Base-by-base conservation (phyloP, 345 rosid species). In the Raphanus sativus region DNA sequence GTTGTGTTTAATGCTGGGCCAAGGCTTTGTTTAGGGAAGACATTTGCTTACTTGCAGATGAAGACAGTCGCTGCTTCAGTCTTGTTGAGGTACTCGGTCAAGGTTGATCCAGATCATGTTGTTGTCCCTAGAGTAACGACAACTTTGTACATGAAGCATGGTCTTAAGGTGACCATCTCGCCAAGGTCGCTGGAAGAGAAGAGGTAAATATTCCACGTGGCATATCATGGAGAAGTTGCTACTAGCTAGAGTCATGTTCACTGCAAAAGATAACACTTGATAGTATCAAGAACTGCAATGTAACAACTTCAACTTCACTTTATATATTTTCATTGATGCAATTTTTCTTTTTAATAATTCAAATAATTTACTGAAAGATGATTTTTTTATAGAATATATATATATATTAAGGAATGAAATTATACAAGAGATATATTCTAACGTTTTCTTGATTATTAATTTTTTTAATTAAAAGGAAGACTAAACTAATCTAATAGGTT, bases 1-100 rank as follows among this genome's bases (percentile, higher is more conserved):
- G 86, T 83, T 16, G 88, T 81, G 52, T 85, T 85, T 13, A 84
- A 85, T 65, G 88, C 82, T 3, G 88, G 88, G 4, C 40, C 80
- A 4, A 75, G 87, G 76, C 32, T 81, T 0, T 85, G 87, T 75
- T 34, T 82, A 70, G 87, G 87, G 30, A 85, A 85, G 62, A 81
- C 81, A 56, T 50, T 85, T 67, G 87, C 89, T 11, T 59, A 82
- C 9, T 56, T 80, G 21, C 84, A 86, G 75, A 86, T 86, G 86
- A 86, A 84, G 70, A 76, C 54, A 45, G 81, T 84, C 0, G 84
- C 75, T 17, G 73, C 85, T 8, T 32, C 83, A 6, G 65, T 86
- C 24, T 25, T 83, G 55, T 0, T 33, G 5, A 81, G 71, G 24
- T 85, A 83, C 34, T 81, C 80, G 5, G 29, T 85, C 28, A 59